Conservation (phyloP, 345 rosid genomes). For the Gossypium australe region DNA sequence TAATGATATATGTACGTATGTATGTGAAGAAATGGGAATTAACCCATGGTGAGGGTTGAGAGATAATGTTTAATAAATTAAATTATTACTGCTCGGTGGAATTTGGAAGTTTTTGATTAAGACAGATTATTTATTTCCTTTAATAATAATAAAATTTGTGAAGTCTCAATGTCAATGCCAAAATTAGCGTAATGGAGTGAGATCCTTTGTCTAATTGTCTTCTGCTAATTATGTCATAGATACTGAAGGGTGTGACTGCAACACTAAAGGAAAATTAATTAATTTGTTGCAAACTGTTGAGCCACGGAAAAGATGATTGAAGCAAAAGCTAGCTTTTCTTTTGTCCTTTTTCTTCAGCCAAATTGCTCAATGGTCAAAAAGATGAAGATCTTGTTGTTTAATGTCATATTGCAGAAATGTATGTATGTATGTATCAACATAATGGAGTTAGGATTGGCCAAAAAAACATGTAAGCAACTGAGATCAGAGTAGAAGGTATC, state of each 20-base stretch:
- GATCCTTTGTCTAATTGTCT: background rate
- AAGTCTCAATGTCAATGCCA: constrained; percentile 9
- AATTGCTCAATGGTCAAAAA: background rate
- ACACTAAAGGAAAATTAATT: background rate
- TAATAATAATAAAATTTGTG: background rate
- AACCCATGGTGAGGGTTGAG: background rate
- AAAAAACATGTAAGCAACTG: background rate
- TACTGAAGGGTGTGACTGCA: constrained; percentile 2
- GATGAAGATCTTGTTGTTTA: background rate
- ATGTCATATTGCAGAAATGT: background rate
- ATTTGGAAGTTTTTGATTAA: constrained; percentile 6
- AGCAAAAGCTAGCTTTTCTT: background rate
- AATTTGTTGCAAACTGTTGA: background rate
- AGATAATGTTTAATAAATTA: background rate
- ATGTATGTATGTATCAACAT: too few species aligned
- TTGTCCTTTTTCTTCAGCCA: background rate
- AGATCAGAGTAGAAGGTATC: background rate
- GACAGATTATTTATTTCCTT: background rate
- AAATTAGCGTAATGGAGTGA: constrained; percentile 10
- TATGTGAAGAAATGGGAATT: too few species aligned
- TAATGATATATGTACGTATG: background rate
- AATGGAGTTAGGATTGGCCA: background rate
- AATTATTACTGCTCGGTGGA: constrained; percentile 1
- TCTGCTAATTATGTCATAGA: background rate
- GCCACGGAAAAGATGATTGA: background rate